Base-by-base conservation (phyloP, 495 filamentous ascomycete species). In the Immersiella caudata region DNA sequence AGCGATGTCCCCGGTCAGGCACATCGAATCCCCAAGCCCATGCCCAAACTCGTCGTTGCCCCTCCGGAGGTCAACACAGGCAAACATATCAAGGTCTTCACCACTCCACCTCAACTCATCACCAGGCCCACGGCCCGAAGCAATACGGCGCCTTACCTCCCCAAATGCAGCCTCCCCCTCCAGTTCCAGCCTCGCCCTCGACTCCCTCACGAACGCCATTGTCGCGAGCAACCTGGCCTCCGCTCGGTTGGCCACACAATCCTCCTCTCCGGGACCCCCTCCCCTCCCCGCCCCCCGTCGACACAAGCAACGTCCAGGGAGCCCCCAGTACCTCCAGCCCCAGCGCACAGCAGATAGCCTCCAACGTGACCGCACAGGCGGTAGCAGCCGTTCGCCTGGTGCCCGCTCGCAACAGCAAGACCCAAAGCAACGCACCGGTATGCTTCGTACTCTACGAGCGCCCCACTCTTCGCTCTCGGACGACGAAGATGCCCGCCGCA, bases 201-300 rank as follows among this genome's bases (percentile, higher is more conserved):
- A 78, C 20, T 82, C 81, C 0, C 78, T 87, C 21, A 82, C 83
- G 22, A 88, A 93, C 77, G 93, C 95, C 60, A 93, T 97, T 69
- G 84, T 95, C 50, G 95, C 93, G 24, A 91, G 93, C 58, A 92
- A 90, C 63, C 81, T 95, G 5, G 94, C 93, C 50, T 90, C 93
- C 6, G 86, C 90, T 2, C 80, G 82, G 64, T 62, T 64, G 59
- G 71, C 58, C 14, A 33, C 60, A 21, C 69, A 70, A 25, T 36
- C 61, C 16, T 59, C 79, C 7, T 75, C 78, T 1, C 69, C 71
- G 6, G 64, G 66, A 24, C 71, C 75, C 8, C 79, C 79, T 60
- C 73, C 70, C 20, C 26, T 72, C 18, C 74, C 74, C 0, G 65
- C 69, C 11, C 73, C 75, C 20, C 69, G 73, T 2, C 73, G 75